Percentiles rank a stretch among this genome's conserved stretches.
These are phyloP conservation scores for Ustilago esculenta DNA, from an alignment of 1,284 basidiomycete genomes.

Conservation along the genomic window DNA sequence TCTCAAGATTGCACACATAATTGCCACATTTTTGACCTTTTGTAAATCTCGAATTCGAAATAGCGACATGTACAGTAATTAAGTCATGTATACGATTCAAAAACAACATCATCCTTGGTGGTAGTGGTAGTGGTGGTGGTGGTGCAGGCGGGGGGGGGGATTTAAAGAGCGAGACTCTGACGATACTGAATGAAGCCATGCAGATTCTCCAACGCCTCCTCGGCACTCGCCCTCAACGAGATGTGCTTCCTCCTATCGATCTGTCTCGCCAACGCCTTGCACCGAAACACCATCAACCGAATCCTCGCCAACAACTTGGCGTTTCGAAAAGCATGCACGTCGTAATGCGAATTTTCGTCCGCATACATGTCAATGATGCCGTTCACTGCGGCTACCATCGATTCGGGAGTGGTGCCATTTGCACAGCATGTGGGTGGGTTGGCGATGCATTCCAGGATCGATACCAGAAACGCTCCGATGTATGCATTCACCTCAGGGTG, in stretches of 20 bases:
- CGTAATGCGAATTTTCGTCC: slow-evolving; percentile 84
- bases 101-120: too few relatives aligned
- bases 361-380: slow-evolving; percentile 93
- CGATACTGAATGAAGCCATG: slow-evolving; percentile 89
- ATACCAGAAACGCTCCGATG: slow-evolving; percentile 42
- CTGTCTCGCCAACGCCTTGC: slow-evolving; percentile 21
- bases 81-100: too few relatives aligned
- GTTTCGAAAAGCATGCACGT: slow-evolving; percentile 76
- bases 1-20: neutral
- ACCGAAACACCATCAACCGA: slow-evolving; percentile 24
- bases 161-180: slow-evolving; percentile 25
- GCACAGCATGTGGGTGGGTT: neutral
- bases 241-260: slow-evolving; percentile 70
- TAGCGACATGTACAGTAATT: too few relatives aligned
- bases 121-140: too few relatives aligned
- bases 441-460: slow-evolving; percentile 39
- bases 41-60: too few relatives aligned
- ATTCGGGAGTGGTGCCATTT: slow-evolving; percentile 72
- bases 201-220: slow-evolving; percentile 78
- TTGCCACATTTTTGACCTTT: too few relatives aligned
- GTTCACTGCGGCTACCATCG: slow-evolving; percentile 81
- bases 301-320: slow-evolving; percentile 68
- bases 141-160: too few relatives aligned
- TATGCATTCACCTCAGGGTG: slow-evolving; percentile 14
- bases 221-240: slow-evolving; percentile 68